phyloP scores from a whole-genome alignment of 129 eudicot genomes.

The Chrysanthemum makinoi region DNA sequence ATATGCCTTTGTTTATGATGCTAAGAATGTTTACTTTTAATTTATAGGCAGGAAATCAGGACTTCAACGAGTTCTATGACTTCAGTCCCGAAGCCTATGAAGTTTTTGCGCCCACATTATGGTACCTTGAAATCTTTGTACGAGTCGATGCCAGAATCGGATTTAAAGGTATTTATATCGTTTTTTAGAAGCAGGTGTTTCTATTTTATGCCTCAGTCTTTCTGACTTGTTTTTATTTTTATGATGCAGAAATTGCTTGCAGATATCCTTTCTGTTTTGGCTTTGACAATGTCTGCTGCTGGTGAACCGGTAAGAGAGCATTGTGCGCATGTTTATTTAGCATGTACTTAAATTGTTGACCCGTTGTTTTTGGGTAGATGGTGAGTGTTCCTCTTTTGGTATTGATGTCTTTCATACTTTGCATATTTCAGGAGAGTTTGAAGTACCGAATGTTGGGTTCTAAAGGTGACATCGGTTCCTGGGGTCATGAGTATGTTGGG shows the following conservation, averaged over 20 bases:
- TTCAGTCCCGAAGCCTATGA: conserved; percentile 92
- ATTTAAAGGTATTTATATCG: conserved; percentile 54
- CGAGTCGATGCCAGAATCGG: conserved; percentile 71
- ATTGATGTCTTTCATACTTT: not conserved
- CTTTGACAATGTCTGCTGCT: conserved; percentile 95
- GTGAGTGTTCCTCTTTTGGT: not conserved
- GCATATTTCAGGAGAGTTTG: conserved; percentile 74
- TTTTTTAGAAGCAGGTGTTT: not conserved
- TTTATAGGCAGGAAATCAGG: conserved; percentile 77
- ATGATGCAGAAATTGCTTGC: conserved; percentile 76
- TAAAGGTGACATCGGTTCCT: conserved; percentile 97
- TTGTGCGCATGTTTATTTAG: not conserved
- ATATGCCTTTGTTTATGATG: not conserved
- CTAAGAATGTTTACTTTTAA: conserved; percentile 4
- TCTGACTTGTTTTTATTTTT: conserved; percentile 22
- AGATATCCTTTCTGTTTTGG: conserved; percentile 94
- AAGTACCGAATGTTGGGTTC: conserved; percentile 93
- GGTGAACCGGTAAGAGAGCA: conserved; percentile 75
- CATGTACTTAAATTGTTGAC: not conserved
- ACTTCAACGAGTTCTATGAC: conserved; percentile 96
- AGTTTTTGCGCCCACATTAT: conserved; percentile 93
- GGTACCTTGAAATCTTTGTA: conserved; percentile 75
- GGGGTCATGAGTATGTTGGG: conserved; percentile 99
- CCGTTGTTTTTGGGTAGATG: not conserved
- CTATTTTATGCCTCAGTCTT: not conserved